Conservation (phyloP, 192 early-diverging fungal species). For the Podila minutissima region DNA sequence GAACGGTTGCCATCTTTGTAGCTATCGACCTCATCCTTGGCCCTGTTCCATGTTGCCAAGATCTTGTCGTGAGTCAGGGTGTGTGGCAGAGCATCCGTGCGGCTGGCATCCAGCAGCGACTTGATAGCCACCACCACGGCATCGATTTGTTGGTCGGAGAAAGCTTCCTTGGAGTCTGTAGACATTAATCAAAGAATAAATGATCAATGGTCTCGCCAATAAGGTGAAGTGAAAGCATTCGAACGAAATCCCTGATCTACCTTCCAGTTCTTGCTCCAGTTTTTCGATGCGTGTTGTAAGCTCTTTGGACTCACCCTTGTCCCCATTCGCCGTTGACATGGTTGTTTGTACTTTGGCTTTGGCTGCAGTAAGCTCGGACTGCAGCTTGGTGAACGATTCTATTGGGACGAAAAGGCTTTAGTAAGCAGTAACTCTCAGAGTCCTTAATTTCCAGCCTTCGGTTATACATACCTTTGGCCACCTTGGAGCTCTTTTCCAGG, state of each 20-base stretch:
- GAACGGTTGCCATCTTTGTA: conserved; percentile 27
- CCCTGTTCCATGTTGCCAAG: conserved; percentile 22
- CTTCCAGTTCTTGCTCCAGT: conserved; percentile 23
- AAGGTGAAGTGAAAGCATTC: too few species aligned
- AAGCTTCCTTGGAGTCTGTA: conserved; percentile 26
- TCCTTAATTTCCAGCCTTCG: not conserved
- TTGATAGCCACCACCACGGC: conserved; percentile 13
- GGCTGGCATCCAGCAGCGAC: conserved; percentile 7
- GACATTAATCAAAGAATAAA: not conserved
- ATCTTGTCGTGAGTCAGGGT: conserved; percentile 6
- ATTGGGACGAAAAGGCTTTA: not conserved
- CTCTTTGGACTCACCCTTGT: conserved; percentile 1
- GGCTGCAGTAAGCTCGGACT: conserved; percentile 3
- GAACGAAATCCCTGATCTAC: not conserved
- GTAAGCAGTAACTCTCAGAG: not conserved
- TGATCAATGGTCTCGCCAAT: not conserved
- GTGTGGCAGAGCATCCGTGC: conserved; percentile 3
- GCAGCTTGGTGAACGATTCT: conserved; percentile 6
- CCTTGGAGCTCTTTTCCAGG: conserved; percentile 11
- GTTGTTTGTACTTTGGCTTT: not conserved
- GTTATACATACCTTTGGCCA: not conserved
- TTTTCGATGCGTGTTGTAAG: conserved; percentile 9
- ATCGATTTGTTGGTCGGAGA: conserved; percentile 10
- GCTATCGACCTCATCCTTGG: conserved; percentile 17
- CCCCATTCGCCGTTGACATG: not conserved